Evolutionary conservation across 495 filamentous ascomycete genomes (phyloP).

Genomic region (Darksidea phi): DNA sequence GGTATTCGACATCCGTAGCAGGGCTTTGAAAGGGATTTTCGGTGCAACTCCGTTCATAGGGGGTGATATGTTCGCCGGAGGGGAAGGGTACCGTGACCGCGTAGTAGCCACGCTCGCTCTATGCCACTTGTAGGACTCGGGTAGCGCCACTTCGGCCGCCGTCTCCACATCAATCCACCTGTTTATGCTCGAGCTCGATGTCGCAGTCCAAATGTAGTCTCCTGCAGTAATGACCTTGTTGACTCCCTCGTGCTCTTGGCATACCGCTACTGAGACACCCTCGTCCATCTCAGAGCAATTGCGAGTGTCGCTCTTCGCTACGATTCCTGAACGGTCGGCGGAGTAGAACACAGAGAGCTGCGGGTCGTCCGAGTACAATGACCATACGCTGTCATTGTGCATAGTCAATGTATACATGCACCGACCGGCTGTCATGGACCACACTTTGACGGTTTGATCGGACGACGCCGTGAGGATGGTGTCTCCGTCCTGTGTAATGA

Average conservation of each 20-base stretch:
- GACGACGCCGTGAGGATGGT: constrained; percentile 93
- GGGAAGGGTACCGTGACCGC: constrained; percentile 31
- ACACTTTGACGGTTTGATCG: constrained; percentile 95
- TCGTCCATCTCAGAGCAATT: constrained; percentile 79
- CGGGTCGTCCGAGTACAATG: constrained; percentile 84
- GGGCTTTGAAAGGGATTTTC: constrained; percentile 71
- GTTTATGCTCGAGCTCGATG: constrained; percentile 90
- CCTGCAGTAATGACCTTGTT: constrained; percentile 78
- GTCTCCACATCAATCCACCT: constrained; percentile 89
- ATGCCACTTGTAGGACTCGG: constrained; percentile 40
- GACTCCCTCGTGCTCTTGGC: constrained; percentile 88
- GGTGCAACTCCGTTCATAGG: constrained; percentile 50
- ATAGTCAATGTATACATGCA: constrained; percentile 98
- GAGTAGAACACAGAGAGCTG: constrained; percentile 88
- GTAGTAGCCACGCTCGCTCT: constrained; percentile 39
- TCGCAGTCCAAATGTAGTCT: constrained; percentile 90
- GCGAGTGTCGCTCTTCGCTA: constrained; percentile 90
- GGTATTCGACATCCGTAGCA: constrained; percentile 79
- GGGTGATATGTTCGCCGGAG: constrained; percentile 27
- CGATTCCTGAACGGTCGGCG: constrained; percentile 82
- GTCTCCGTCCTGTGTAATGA: constrained; percentile 84
- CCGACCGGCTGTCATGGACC: constrained; percentile 89
- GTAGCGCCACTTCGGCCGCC: constrained; percentile 53
- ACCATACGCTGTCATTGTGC: constrained; percentile 99
- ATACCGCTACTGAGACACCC: constrained; percentile 80